A percentile compares a stretch with the other conserved stretches of the same genome.
Conservation (phyloP, 2,329 filamentous ascomycete genomes). For the Teratosphaeria epicoccoides region DNA sequence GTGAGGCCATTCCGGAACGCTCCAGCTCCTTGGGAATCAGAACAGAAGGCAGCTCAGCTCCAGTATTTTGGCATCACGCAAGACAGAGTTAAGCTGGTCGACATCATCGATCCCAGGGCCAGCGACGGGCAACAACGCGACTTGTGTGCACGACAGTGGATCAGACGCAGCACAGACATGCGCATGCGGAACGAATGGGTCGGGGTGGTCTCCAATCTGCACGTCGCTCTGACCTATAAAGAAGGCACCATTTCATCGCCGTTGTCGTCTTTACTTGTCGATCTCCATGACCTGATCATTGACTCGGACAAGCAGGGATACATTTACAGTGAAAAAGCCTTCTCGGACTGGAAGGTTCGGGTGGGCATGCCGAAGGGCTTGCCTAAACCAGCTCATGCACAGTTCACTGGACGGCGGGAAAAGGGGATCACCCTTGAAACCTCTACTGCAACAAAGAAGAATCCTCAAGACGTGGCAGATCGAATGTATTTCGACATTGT, state of each 20-base stretch:
- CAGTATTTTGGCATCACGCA: slow-evolving; percentile 4
- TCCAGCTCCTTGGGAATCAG: slow-evolving; percentile 37
- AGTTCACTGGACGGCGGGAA: slow-evolving; percentile 22
- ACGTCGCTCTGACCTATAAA: slow-evolving; percentile 51
- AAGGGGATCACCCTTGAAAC: background rate
- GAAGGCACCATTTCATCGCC: slow-evolving; percentile 19
- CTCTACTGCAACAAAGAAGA: slow-evolving; percentile 5
- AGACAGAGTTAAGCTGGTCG: slow-evolving; percentile 1
- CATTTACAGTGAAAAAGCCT: slow-evolving; percentile 36
- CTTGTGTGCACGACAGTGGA: background rate
- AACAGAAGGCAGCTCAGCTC: background rate
- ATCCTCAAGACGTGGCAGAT: slow-evolving; percentile 47
- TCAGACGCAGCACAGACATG: background rate
- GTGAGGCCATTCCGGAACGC: slow-evolving; percentile 58
- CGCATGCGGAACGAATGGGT: slow-evolving; percentile 34
- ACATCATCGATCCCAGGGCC: background rate
- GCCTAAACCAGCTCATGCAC: slow-evolving; percentile 20
- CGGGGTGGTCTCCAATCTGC: slow-evolving; percentile 54
- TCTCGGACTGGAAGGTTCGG: slow-evolving; percentile 41
- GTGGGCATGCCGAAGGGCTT: slow-evolving; percentile 28
- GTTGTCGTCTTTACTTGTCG: slow-evolving; percentile 16
- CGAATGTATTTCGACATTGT: slow-evolving; percentile 33
- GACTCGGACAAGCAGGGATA: slow-evolving; percentile 39
- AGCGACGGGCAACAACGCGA: background rate
- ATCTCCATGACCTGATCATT: slow-evolving; percentile 37